Conservation (phyloP, 129 eudicot genomes). For the Chrysanthemum lavandulifolium region DNA sequence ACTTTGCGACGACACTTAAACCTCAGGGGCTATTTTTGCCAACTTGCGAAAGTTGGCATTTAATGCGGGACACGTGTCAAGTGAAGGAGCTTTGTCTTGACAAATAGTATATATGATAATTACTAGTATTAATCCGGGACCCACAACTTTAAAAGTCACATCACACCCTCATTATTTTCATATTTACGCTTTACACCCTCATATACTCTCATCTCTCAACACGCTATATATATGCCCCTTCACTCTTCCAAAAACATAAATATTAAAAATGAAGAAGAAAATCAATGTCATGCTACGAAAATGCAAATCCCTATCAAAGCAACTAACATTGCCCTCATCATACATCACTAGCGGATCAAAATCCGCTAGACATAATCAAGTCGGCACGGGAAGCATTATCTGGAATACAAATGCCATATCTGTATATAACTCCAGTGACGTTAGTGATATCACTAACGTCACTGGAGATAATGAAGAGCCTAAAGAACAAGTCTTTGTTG, state of each 20-base stretch:
- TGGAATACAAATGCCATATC: conserved; percentile 31
- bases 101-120: too few species aligned
- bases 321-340: conserved; percentile 50
- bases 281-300: conserved; percentile 47
- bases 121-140: conserved; percentile 1
- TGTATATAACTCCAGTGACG: background rate
- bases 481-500: conserved; percentile 53
- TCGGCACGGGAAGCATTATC: conserved; percentile 1
- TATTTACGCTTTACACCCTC: conserved; percentile 16
- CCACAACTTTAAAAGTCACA: conserved; percentile 11
- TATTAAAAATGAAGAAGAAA: conserved; percentile 56
- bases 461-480: conserved; percentile 27
- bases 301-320: conserved; percentile 72
- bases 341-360: conserved; percentile 54
- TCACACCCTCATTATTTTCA: background rate
- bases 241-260: background rate
- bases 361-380: conserved; percentile 35
- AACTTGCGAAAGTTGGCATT: too few species aligned
- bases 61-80: too few species aligned
- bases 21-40: too few species aligned
- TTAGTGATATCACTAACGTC: background rate
- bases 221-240: background rate
- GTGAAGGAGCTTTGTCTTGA: too few species aligned
- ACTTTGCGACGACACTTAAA: too few species aligned
- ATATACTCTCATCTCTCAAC: background rate